phyloP scores from a whole-genome alignment of 768 basidiomycete genomes.

The Daedaleopsis nitida region DNA sequence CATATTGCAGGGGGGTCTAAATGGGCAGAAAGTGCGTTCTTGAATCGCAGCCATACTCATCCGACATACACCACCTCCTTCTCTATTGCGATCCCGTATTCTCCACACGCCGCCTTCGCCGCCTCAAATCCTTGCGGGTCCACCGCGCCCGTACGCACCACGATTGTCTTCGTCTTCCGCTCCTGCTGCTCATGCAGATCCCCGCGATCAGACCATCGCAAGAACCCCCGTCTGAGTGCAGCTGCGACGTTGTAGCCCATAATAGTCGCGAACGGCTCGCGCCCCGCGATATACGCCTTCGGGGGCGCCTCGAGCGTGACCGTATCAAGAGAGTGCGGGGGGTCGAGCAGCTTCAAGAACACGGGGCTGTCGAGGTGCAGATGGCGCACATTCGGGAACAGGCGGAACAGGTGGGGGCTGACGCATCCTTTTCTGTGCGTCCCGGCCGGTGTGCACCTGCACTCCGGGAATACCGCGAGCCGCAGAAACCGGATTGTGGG shows the following conservation, averaged over 20 bases:
- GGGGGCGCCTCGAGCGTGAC: slow-evolving; percentile 7
- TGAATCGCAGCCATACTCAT: no score
- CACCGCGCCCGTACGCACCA: background rate
- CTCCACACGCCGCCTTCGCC: background rate
- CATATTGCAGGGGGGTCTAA: no score
- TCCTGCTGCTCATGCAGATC: background rate
- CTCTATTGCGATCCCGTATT: background rate
- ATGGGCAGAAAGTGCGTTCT: no score
- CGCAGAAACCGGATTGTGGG: background rate
- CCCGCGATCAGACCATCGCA: background rate
- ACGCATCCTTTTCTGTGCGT: background rate
- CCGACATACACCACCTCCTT: background rate
- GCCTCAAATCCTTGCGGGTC: background rate
- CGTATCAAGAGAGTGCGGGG: background rate
- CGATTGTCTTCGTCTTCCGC: background rate
- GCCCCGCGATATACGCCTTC: background rate
- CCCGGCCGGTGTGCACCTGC: background rate
- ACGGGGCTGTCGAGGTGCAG: slow-evolving; percentile 1
- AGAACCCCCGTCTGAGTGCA: slow-evolving; percentile 1
- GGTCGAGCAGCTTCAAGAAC: slow-evolving; percentile 3
- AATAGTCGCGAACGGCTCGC: background rate
- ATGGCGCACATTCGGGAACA: slow-evolving; percentile 1
- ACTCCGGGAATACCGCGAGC: background rate
- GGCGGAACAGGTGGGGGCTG: background rate
- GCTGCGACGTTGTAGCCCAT: slow-evolving; percentile 4